These are phyloP conservation scores for Alternaria solani DNA, from an alignment of 2,329 filamentous ascomycete species.

Conservation along the genomic window DNA sequence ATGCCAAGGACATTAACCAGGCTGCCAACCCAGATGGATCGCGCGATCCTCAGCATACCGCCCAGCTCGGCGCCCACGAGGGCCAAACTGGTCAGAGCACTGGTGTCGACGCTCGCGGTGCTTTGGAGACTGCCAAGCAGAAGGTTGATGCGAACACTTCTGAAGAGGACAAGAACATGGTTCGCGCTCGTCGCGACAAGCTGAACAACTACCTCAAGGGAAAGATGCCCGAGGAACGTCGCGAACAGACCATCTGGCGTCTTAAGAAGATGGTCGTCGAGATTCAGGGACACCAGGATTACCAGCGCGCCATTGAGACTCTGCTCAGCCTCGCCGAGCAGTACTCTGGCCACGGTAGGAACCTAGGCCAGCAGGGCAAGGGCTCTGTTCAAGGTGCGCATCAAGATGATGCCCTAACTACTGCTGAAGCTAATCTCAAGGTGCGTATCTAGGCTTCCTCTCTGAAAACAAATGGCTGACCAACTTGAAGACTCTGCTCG, in stretches of 20 bases:
- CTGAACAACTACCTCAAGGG: conserved; percentile 78
- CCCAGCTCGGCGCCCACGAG: conserved; percentile 60
- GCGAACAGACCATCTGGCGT: conserved; percentile 89
- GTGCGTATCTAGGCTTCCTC: conserved; percentile 59
- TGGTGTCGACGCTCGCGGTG: conserved; percentile 63
- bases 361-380: conserved; percentile 68
- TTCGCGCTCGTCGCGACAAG: conserved; percentile 55
- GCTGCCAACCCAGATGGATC: conserved; percentile 65
- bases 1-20: conserved; percentile 65
- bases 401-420: conserved; percentile 67
- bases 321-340: conserved; percentile 83
- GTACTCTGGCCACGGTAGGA: conserved; percentile 78
- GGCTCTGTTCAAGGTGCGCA: conserved; percentile 78
- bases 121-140: conserved; percentile 61
- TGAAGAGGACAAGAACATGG: conserved; percentile 62
- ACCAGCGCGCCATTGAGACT: conserved; percentile 89
- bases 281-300: conserved; percentile 94
- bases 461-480: conserved; percentile 59
- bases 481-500: conserved; percentile 75
- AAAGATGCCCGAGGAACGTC: conserved; percentile 92
- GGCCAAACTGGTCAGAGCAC: conserved; percentile 57
- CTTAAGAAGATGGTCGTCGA: conserved; percentile 98
- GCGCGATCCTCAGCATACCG: conserved; percentile 63
- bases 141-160: conserved; percentile 69
- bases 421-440: conserved; percentile 81